phyloP scores from a whole-genome alignment of 768 basidiomycete genomes.

The Suillus tomentosus region DNA sequence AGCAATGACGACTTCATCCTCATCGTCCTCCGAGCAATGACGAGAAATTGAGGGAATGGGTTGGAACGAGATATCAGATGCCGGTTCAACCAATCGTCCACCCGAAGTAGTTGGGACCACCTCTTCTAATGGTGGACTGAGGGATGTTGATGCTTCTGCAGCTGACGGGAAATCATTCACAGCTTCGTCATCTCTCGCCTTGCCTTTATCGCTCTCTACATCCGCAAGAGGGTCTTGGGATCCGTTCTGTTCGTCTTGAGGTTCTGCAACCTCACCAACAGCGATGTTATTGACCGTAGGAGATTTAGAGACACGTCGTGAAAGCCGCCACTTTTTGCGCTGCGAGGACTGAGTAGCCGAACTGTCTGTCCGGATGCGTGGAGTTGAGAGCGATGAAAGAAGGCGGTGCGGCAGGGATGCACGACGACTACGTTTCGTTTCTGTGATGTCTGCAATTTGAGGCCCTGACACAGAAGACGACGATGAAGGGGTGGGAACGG shows the following conservation, averaged over 20 bases:
- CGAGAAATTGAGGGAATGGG: neutral
- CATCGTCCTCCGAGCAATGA: slow-evolving; percentile 11
- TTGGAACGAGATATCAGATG: slow-evolving; percentile 1
- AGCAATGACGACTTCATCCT: slow-evolving; percentile 26
- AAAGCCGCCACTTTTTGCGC: slow-evolving; percentile 33
- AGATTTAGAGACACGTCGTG: slow-evolving; percentile 36
- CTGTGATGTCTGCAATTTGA: neutral
- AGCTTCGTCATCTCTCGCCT: slow-evolving; percentile 26
- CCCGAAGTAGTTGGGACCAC: slow-evolving; percentile 8
- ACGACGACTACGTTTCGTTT: slow-evolving; percentile 17
- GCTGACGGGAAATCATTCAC: neutral
- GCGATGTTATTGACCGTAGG: slow-evolving; percentile 19
- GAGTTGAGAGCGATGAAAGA: slow-evolving; percentile 26
- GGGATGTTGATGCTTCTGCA: slow-evolving; percentile 2
- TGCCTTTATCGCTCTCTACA: slow-evolving; percentile 34
- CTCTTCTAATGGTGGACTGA: slow-evolving; percentile 5
- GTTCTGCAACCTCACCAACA: slow-evolving; percentile 22
- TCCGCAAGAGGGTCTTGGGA: slow-evolving; percentile 29
- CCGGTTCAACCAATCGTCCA: slow-evolving; percentile 20
- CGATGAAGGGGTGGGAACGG: slow-evolving; percentile 5
- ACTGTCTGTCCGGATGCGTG: slow-evolving; percentile 18
- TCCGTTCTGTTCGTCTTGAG: slow-evolving; percentile 29
- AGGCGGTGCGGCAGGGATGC: slow-evolving; percentile 38
- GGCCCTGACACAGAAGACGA: neutral
- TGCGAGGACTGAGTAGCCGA: slow-evolving; percentile 7